These are phyloP conservation scores for Cymodocea nodosa DNA, from an alignment of 116 monocot genomes.

Conservation along the genomic window DNA sequence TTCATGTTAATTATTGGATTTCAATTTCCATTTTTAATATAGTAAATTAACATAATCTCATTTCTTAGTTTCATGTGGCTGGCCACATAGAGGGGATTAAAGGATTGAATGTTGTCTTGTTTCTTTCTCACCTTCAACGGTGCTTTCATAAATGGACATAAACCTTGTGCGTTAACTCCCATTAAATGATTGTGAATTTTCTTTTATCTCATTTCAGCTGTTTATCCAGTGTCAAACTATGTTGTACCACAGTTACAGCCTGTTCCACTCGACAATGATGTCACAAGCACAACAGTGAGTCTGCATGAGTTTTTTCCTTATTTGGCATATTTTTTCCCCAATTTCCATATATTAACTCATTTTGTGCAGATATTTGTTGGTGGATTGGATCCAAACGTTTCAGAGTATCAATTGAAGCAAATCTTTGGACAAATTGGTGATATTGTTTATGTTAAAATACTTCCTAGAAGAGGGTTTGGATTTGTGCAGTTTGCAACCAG, in stretches of 20 bases:
- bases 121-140: too few relatives aligned
- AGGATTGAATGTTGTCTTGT: too few relatives aligned
- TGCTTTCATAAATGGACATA: too few relatives aligned
- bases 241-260: conserved; percentile 42
- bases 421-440: conserved; percentile 81
- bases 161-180: too few relatives aligned
- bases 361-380: conserved; percentile 76
- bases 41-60: too few relatives aligned
- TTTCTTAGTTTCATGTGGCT: too few relatives aligned
- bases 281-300: conserved; percentile 81
- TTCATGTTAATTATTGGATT: too few relatives aligned
- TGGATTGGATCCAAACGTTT: conserved; percentile 74
- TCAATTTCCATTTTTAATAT: too few relatives aligned
- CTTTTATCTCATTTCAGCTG: conserved; percentile 20
- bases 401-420: conserved; percentile 74
- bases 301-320: neutral
- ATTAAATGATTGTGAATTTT: neutral
- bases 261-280: conserved; percentile 64
- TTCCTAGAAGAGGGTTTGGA: conserved; percentile 78
- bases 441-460: conserved; percentile 70
- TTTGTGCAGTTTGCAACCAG: conserved; percentile 80
- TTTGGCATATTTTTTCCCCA: neutral
- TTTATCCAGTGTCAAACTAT: conserved; percentile 50
- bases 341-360: neutral
- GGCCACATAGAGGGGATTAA: too few relatives aligned